Conservation (phyloP, 345 rosid genomes). For the Brassica juncea region DNA sequence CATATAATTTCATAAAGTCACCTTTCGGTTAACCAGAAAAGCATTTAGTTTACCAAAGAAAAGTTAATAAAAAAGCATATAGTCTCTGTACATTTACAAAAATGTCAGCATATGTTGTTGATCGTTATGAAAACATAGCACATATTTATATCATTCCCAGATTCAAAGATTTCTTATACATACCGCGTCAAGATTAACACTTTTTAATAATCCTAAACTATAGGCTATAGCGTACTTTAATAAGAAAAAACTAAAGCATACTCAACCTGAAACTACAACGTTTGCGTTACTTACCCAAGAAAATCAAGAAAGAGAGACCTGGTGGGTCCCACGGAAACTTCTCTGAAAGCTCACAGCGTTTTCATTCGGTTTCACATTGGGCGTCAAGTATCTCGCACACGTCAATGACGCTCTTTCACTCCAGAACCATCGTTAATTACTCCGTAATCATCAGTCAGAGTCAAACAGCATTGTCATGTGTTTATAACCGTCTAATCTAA, state of each 20-base stretch:
- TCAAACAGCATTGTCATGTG: slow-evolving; percentile 20
- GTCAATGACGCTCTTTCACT: slow-evolving; percentile 27
- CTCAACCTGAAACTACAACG: slow-evolving; percentile 7
- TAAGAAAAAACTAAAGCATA: background rate
- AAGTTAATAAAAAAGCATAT: background rate
- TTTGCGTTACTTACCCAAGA: background rate
- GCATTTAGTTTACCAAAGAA: background rate
- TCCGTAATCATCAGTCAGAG: slow-evolving; percentile 20
- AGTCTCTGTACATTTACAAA: background rate
- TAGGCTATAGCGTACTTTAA: background rate
- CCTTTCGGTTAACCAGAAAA: slow-evolving; percentile 20
- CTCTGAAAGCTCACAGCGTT: slow-evolving; percentile 9
- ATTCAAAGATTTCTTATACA: background rate
- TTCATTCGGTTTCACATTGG: slow-evolving; percentile 13
- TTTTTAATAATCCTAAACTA: background rate
- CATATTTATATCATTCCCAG: background rate
- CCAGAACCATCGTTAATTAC: slow-evolving; percentile 23
- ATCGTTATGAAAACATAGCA: background rate
- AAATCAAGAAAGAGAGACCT: background rate
- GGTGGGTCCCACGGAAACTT: slow-evolving; percentile 28
- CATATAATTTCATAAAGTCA: slow-evolving; percentile 2
- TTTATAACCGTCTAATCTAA: slow-evolving; percentile 20
- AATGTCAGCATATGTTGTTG: slow-evolving; percentile 15
- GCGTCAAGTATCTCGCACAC: slow-evolving; percentile 36
- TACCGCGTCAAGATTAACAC: background rate